phyloP scores from a whole-genome alignment of 2,329 filamentous ascomycete species.

The Calonectria fujianensis region DNA sequence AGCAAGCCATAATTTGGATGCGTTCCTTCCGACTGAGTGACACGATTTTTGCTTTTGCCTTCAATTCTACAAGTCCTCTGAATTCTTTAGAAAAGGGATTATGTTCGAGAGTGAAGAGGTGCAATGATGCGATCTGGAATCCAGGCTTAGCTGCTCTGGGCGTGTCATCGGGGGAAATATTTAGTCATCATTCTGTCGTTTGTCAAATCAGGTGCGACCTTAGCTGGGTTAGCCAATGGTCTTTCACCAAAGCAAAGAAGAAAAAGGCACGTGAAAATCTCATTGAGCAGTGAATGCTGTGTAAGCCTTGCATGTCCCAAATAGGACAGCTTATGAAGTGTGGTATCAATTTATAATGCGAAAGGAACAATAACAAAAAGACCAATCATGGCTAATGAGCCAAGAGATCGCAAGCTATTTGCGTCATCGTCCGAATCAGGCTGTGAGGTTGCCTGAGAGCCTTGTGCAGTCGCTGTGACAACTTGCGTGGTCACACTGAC shows the following conservation, averaged over 20 bases:
- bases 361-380: slow-evolving; percentile 10
- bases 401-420: neutral
- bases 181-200: neutral
- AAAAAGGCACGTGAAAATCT: neutral
- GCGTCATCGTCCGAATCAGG: neutral
- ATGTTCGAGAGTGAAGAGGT: too few species aligned
- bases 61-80: too few species aligned
- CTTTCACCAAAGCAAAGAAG: neutral
- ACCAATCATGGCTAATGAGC: neutral
- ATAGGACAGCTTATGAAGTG: neutral
- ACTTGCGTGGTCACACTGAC: slow-evolving; percentile 13
- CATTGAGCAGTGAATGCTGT: neutral
- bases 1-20: too few species aligned
- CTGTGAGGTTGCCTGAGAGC: neutral
- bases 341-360: neutral
- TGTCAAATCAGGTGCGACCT: neutral
- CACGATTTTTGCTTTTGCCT: too few species aligned
- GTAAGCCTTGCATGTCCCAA: neutral
- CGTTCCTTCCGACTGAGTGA: too few species aligned
- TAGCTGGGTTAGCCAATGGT: neutral
- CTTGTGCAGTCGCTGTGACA: neutral
- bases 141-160: neutral
- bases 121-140: too few species aligned
- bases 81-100: too few species aligned
- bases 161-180: neutral